Conservation (phyloP, 192 early-diverging fungal species). For the Oehlia diaphana region DNA sequence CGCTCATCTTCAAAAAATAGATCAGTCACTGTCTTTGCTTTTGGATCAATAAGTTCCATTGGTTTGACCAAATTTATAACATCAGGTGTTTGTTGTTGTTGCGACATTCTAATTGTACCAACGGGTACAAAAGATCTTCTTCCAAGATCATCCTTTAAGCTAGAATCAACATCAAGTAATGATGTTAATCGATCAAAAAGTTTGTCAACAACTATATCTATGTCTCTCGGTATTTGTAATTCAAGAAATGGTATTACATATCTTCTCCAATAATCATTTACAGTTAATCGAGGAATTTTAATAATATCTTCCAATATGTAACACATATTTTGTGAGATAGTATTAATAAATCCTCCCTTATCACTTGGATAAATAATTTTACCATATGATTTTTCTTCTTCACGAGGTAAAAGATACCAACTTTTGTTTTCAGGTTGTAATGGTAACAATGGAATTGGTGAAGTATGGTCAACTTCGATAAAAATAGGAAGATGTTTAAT, state of each 20-base stretch:
- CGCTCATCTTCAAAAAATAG: not conserved
- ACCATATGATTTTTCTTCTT: not conserved
- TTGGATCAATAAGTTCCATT: not conserved
- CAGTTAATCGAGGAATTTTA: not conserved
- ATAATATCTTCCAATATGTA: not conserved
- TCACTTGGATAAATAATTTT: not conserved
- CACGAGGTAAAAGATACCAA: not conserved
- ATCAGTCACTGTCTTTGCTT: not conserved
- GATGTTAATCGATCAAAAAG: not conserved
- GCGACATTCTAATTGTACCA: not conserved
- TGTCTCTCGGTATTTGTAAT: not conserved
- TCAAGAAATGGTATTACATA: not conserved
- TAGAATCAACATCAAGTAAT: not conserved
- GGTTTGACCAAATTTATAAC: not conserved
- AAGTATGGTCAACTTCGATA: not conserved
- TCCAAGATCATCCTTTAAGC: not conserved
- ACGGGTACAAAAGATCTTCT: not conserved
- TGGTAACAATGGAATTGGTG: not conserved
- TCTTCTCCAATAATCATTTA: not conserved
- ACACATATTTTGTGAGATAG: not conserved
- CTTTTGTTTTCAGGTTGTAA: not conserved
- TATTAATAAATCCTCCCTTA: not conserved
- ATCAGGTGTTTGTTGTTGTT: not conserved
- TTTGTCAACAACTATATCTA: not conserved
- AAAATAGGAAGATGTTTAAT: conserved; percentile 3